Evolutionary conservation across 371 early-diverging fungal genomes (phyloP).

Genomic region (Lichtheimia ornata): DNA sequence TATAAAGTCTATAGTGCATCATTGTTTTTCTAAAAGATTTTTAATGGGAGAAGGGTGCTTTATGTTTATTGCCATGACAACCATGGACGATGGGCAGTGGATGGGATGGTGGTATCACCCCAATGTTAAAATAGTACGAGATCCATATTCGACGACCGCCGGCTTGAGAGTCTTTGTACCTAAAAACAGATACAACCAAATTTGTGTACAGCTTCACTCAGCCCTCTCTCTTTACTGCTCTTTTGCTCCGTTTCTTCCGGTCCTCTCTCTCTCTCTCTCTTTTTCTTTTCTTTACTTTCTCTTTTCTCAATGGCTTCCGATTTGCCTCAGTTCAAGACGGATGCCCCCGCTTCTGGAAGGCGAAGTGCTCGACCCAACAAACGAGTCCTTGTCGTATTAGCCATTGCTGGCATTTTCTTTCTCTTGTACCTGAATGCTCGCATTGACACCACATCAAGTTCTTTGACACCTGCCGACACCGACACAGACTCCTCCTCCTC

Average conservation of each 20-base stretch:
- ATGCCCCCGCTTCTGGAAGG: conserved; percentile 13
- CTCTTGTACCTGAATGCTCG: conserved; percentile 16
- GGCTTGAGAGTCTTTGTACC: no score
- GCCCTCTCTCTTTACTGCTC: background rate
- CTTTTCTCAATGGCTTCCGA: conserved; percentile 19
- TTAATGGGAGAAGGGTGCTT: no score
- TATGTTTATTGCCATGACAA: no score
- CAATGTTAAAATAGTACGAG: no score
- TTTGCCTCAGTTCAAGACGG: conserved; percentile 24
- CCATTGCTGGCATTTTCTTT: conserved; percentile 14
- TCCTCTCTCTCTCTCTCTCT: background rate
- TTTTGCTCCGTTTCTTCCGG: background rate
- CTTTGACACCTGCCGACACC: background rate
- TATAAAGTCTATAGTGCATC: no score
- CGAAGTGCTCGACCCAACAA: conserved; percentile 15
- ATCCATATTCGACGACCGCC: no score
- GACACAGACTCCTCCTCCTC: background rate
- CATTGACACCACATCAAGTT: background rate
- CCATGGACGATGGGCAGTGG: no score
- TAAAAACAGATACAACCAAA: no score
- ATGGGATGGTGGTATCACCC: no score
- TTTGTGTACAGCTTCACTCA: background rate
- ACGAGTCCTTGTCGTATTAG: conserved; percentile 5
- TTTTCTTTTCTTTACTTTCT: conserved; percentile 13
- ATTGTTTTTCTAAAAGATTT: no score